Evolutionary conservation across 805 yeast species (phyloP).

Genomic region (Wickerhamomyces subpelliculosus): DNA sequence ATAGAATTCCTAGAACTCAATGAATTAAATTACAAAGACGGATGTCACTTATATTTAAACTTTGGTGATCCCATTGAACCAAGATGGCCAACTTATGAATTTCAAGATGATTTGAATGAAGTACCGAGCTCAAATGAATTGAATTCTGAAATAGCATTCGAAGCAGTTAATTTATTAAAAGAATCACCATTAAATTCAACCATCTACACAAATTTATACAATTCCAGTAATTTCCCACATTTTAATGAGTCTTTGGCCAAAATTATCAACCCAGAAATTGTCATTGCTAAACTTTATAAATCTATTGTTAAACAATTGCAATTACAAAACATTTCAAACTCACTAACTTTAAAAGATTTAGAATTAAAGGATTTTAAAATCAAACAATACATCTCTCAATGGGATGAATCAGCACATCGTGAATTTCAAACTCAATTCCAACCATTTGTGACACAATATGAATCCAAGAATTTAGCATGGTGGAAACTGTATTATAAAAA

Average conservation of each 20-base stretch:
- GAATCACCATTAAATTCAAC: constrained; percentile 24
- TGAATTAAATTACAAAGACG: constrained; percentile 11
- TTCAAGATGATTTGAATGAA: constrained; percentile 8
- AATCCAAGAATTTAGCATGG: constrained; percentile 21
- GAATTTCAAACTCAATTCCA: constrained; percentile 23
- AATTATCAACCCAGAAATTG: constrained; percentile 11
- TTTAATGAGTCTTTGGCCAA: constrained; percentile 10
- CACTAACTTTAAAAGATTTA: constrained; percentile 15
- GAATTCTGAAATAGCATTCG: constrained; percentile 17
- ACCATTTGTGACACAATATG: constrained; percentile 20
- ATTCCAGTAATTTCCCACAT: constrained; percentile 16
- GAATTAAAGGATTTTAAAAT: constrained; percentile 9
- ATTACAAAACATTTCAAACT: constrained; percentile 12
- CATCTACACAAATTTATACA: constrained; percentile 18
- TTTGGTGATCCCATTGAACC: constrained; percentile 3
- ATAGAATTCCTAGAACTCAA: constrained; percentile 22
- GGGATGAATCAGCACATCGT: constrained; percentile 24
- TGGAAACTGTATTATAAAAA: constrained; percentile 26
- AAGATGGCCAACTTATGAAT: constrained; percentile 16
- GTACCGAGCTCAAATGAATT: constrained; percentile 12
- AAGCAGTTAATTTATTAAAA: constrained; percentile 16
- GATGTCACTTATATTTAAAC: constrained; percentile 24
- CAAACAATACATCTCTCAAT: constrained; percentile 17
- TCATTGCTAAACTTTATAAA: constrained; percentile 11
- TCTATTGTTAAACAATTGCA: constrained; percentile 10